Evolutionary conservation across 1,284 basidiomycete genomes (phyloP), one percentile per base, ranked within the genome.

Genomic region (Neotropicomus parvogracilis): DNA sequence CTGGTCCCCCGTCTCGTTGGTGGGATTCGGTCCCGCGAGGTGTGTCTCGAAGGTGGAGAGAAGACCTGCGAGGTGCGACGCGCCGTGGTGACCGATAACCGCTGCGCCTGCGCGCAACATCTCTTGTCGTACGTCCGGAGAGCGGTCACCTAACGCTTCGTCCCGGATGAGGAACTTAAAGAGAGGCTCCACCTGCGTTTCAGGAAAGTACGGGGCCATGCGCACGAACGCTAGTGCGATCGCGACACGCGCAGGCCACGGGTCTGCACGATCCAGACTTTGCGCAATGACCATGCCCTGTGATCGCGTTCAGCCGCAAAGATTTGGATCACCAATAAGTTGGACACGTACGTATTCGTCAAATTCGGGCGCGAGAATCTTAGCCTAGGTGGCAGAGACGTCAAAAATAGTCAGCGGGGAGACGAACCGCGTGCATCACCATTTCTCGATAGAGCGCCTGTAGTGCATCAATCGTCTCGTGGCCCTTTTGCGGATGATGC

Each of bases 271-370:
- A 63, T 94, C 86, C n/a, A 97, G 71, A 40, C 88, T 97, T 58
- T 86, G 81, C 21, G 91, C 83, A 52, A 97, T 89, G 50, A 99
- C 78, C 88, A 99, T 97, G 16, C 97, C 95, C 88, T 92, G 57
- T 7, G 13, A 6, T 3, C 21, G 0, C 26, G 20, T 46, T 39
- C 17, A 27, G 24, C 3, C 5, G 4, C 16, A 16, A 16, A 16
- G 27, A 0, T 5, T 6, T 21, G 8, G 17, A 31, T 40, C 17
- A 11, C 9, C 2, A 3, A 21, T 6, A 3, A 3, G 4, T 16
- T 4, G 1, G 0, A 26, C 10, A 73, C 84, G 47, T 47, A 91
- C 90, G 68, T 89, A 95, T 77, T 85, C 71, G 63, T 95, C 92
- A 60, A 88, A 93, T 63, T 97, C 91, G 2, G 94, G 93, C 14